Evolutionary conservation across 257 asterid genomes (phyloP), one percentile per base, ranked within the genome.

Genomic region (Ocimum tenuiflorum): DNA sequence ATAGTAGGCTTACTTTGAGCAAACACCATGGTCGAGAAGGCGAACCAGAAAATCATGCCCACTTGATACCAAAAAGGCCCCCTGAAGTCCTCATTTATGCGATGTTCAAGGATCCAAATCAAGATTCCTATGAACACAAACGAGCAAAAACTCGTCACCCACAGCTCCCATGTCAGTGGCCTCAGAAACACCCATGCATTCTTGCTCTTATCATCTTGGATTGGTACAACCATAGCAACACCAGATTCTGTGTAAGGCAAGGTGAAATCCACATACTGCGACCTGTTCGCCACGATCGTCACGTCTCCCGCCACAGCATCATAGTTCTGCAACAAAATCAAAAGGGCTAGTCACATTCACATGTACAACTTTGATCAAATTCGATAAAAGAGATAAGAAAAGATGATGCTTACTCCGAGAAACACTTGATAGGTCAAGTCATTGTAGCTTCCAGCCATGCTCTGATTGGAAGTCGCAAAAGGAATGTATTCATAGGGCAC

Each of bases 31-130:
- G 86, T 80, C 12, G 86, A 82, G 76, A 82, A 80, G 43, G 86
- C 62, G 59, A 82, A 82, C 86, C 86, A 82, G 52, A 82, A 66
- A 24, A 70, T 55, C 70, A 65, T 65, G 67, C 88, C 91, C n/a
- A 81, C 47, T 75, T 85, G 78, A 36, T 73, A 51, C 74, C 74
- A 53, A 54, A 60, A 33, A 0, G 70, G 66, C 15, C 56, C 67
- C 51, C 69, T 59, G 49, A 67, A 73, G 42, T 67, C 74, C 35
- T 73, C 63, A 43, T 73, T 73, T 0, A 67, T 67, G 9, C 57
- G 70, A 36, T 67, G 78, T 19, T 73, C 78, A 13, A 73, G 78
- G 1, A 73, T 13, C 78, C 74, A 74, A 1, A 74, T 70, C 54
- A 68, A 60, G 38, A 47, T 10, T 9, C 74, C 78, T 7, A 74